Conservation (phyloP, 2,329 filamentous ascomycete genomes). For the Pyrenochaeta sp. region DNA sequence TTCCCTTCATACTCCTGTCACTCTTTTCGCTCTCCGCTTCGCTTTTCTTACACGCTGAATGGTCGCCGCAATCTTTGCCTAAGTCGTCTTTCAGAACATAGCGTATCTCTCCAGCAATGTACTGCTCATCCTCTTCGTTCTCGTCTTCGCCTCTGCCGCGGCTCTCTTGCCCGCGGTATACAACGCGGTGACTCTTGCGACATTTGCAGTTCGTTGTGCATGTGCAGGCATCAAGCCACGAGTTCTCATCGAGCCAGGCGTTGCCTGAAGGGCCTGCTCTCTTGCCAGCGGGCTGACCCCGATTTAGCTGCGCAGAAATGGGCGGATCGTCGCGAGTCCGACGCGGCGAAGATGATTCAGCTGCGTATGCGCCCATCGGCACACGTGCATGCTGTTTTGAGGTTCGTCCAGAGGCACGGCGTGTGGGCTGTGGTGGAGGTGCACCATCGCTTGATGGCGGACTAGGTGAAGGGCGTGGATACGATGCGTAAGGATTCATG, state of each 20-base stretch:
- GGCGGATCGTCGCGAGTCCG: constrained; percentile 7
- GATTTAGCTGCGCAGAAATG: constrained; percentile 18
- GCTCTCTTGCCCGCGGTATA: constrained; percentile 26
- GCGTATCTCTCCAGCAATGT: constrained; percentile 24
- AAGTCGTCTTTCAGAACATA: constrained; percentile 37
- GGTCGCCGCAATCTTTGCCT: constrained; percentile 38
- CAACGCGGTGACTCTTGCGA: constrained; percentile 37
- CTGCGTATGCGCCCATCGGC: constrained; percentile 24
- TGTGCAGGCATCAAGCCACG: constrained; percentile 40
- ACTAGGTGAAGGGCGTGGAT: constrained; percentile 2
- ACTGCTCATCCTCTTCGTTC: constrained; percentile 1
- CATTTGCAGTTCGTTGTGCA: constrained; percentile 41
- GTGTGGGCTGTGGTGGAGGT: neutral
- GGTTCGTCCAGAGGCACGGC: neutral
- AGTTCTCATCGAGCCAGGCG: constrained; percentile 33
- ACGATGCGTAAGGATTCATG: constrained; percentile 8
- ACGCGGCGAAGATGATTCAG: constrained; percentile 1
- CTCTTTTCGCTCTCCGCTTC: constrained; percentile 3
- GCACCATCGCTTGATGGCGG: constrained; percentile 7
- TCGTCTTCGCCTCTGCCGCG: neutral
- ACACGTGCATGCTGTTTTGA: constrained; percentile 16
- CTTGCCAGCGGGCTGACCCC: constrained; percentile 10
- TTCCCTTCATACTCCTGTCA: constrained; percentile 4
- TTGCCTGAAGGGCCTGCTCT: constrained; percentile 25
- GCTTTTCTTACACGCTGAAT: constrained; percentile 21